Evolutionary conservation across 192 early-diverging fungal species (phyloP).

Genomic region (Coemansia brasiliensis): DNA sequence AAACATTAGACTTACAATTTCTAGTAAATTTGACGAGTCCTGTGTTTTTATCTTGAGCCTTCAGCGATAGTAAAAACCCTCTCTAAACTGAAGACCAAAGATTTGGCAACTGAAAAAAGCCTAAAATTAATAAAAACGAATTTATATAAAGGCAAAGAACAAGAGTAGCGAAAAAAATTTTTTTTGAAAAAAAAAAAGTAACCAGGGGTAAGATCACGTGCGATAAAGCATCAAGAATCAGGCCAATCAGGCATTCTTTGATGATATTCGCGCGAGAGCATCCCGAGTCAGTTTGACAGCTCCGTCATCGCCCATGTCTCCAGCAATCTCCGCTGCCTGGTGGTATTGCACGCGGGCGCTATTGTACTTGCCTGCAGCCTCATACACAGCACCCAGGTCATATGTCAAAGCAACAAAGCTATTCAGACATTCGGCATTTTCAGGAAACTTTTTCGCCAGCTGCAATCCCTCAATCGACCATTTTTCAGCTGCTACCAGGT

Average conservation of each 20-base stretch:
- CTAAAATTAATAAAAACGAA: slow-evolving; percentile 4
- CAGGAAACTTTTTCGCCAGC: slow-evolving; percentile 41
- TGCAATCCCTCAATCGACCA: slow-evolving; percentile 41
- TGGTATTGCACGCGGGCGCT: slow-evolving; percentile 52
- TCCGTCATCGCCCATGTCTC: slow-evolving; percentile 18
- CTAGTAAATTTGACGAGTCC: slow-evolving; percentile 3
- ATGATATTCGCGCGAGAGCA: slow-evolving; percentile 24
- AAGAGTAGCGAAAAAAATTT: not conserved
- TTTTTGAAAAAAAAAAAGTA: slow-evolving; percentile 1
- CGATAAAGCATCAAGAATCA: slow-evolving; percentile 3
- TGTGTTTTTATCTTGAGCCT: slow-evolving; percentile 3
- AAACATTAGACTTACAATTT: slow-evolving; percentile 10
- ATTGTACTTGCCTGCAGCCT: slow-evolving; percentile 29
- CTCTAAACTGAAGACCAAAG: slow-evolving; percentile 11
- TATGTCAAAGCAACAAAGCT: slow-evolving; percentile 54
- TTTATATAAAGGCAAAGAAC: slow-evolving; percentile 2
- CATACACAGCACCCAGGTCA: slow-evolving; percentile 44
- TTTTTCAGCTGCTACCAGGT: slow-evolving; percentile 38
- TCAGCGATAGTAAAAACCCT: slow-evolving; percentile 2
- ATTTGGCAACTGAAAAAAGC: not conserved
- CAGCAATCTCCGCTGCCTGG: slow-evolving; percentile 35
- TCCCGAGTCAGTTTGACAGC: slow-evolving; percentile 24
- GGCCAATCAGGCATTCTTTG: slow-evolving; percentile 5
- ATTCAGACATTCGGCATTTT: slow-evolving; percentile 45
- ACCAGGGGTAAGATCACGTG: slow-evolving; percentile 3